A percentile compares a stretch with the other conserved stretches of the same genome.
These are phyloP conservation scores for Erythrophleum fordii DNA, from an alignment of 306 rosid species.

Conservation along the genomic window DNA sequence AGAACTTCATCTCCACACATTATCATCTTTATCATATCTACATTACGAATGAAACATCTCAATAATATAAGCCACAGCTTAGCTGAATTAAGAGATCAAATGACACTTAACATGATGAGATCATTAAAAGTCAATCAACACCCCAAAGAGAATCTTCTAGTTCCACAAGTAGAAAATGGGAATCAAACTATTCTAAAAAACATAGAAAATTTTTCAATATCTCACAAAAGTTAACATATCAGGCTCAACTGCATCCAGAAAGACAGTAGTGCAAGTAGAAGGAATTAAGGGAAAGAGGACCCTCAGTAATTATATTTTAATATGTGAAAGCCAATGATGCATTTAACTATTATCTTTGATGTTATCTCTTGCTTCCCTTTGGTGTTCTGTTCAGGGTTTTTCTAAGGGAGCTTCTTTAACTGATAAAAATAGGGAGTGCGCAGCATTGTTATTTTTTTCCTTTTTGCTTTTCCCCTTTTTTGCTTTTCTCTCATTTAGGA, in stretches of 20 bases:
- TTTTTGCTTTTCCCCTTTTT: background rate
- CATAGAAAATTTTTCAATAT: slow-evolving; percentile 9
- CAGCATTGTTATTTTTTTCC: background rate
- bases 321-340: slow-evolving; percentile 20
- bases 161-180: background rate
- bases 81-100: slow-evolving; percentile 14
- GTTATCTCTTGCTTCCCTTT: no score
- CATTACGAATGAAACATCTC: background rate
- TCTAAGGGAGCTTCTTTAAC: background rate
- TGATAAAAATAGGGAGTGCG: no score
- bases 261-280: slow-evolving; percentile 1
- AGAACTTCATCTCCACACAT: slow-evolving; percentile 4
- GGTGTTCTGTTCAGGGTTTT: no score
- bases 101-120: slow-evolving; percentile 19
- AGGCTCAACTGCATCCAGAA: slow-evolving; percentile 8
- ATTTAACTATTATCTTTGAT: slow-evolving; percentile 11
- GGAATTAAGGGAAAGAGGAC: slow-evolving; percentile 27
- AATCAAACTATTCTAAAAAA: slow-evolving; percentile 7
- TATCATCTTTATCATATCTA: background rate
- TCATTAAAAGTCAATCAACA: no score
- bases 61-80: background rate
- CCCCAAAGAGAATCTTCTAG: slow-evolving; percentile 6
- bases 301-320: slow-evolving; percentile 13
- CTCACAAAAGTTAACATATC: background rate
- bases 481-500: background rate